Conservation (phyloP, 2,329 filamentous ascomycete species). For the Nemania sp. region DNA sequence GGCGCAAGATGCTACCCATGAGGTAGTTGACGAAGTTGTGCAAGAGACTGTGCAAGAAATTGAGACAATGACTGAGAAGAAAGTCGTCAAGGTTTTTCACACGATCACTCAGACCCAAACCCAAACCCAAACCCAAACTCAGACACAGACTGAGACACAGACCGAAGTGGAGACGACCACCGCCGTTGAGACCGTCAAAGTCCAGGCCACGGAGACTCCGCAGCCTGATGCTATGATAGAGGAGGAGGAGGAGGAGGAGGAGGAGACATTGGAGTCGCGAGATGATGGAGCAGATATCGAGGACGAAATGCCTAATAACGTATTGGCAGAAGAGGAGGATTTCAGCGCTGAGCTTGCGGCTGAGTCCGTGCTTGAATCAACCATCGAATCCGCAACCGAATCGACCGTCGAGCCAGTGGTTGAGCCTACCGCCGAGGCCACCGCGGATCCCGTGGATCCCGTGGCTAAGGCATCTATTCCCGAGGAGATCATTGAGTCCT, state of each 20-base stretch:
- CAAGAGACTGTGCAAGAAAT: constrained; percentile 12
- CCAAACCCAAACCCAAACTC: constrained; percentile 32
- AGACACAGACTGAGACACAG: constrained; percentile 36
- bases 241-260: neutral
- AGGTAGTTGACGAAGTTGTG: neutral
- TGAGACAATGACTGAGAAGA: constrained; percentile 28
- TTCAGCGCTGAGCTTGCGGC: neutral
- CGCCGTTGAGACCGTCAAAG: constrained; percentile 36
- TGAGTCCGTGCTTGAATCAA: neutral
- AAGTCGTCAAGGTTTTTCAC: constrained; percentile 30
- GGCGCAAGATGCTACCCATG: neutral
- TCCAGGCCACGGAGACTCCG: constrained; percentile 18
- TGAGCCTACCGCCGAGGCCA: neutral
- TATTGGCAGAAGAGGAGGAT: too few species aligned
- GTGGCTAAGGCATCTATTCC: neutral
- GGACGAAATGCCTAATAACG: too few species aligned
- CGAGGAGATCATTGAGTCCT: neutral
- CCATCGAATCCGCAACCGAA: neutral
- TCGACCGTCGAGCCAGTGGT: neutral
- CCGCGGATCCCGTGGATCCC: neutral
- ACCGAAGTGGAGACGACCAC: constrained; percentile 37
- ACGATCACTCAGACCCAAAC: constrained; percentile 35
- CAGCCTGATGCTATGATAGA: neutral
- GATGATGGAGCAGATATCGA: neutral
- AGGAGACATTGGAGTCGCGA: neutral